A percentile compares a stretch with the other conserved stretches of the same genome.
Conservation (phyloP, 805 yeast species). For the Ogataea ganodermae region DNA sequence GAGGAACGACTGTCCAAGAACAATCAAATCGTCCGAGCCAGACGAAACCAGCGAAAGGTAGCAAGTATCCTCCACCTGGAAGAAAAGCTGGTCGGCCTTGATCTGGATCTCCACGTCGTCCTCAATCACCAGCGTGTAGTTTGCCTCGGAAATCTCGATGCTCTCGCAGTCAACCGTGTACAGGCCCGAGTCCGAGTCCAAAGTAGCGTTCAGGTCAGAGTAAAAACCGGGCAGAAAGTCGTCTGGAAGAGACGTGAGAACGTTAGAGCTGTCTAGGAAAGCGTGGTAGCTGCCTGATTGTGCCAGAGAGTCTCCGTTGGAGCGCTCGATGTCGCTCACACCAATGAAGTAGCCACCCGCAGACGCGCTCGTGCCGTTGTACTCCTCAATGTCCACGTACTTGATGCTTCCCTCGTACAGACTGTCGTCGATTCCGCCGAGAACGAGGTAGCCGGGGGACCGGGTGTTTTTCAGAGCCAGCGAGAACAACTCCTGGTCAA, state of each 20-base stretch:
- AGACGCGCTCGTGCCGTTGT: conserved; percentile 10
- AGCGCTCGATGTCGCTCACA: conserved; percentile 17
- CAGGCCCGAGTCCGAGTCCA: conserved; percentile 19
- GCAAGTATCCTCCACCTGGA: conserved; percentile 21
- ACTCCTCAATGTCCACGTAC: conserved; percentile 18
- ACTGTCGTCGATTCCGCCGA: conserved; percentile 37
- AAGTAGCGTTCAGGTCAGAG: conserved; percentile 18
- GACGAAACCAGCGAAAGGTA: conserved; percentile 23
- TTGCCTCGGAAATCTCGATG: conserved; percentile 15
- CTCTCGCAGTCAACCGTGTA: conserved; percentile 27
- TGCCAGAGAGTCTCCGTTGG: conserved; percentile 14
- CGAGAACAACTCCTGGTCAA: conserved; percentile 30
- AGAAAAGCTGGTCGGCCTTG: conserved; percentile 22
- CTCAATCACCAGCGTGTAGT: conserved; percentile 21
- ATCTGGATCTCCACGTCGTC: conserved; percentile 24
- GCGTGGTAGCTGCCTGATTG: conserved; percentile 31
- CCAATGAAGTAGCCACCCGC: conserved; percentile 22
- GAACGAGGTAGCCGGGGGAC: conserved; percentile 30
- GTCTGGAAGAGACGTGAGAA: conserved; percentile 50
- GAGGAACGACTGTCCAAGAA: conserved; percentile 68
- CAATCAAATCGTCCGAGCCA: conserved; percentile 26
- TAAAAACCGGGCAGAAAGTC: conserved; percentile 22
- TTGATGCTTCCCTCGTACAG: conserved; percentile 27
- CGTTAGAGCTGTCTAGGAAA: conserved; percentile 57
- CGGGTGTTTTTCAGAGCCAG: conserved; percentile 29